Conservation (phyloP, 176 grass and related monocot genomes). For the Oryza meyeriana region DNA sequence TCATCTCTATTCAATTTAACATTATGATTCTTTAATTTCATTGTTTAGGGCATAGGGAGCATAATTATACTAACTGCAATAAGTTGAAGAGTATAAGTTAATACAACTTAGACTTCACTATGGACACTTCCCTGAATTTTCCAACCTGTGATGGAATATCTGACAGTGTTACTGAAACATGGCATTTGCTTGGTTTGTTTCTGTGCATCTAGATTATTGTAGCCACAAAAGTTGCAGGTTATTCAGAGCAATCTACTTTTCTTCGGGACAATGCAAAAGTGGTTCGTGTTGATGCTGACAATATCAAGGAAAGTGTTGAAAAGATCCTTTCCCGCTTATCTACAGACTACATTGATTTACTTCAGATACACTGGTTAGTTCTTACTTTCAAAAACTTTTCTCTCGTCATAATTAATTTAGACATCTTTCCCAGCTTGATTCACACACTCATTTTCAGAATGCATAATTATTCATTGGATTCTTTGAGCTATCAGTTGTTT, state of each 20-base stretch:
- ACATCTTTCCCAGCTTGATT: background rate
- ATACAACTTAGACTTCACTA: background rate
- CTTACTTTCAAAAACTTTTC: background rate
- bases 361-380: slow-evolving; percentile 93
- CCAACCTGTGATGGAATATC: background rate
- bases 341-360: slow-evolving; percentile 93
- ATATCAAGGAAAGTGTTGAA: slow-evolving; percentile 86
- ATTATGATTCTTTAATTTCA: background rate
- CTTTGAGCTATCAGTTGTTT: slow-evolving; percentile 2
- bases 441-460: background rate
- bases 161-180: slow-evolving; percentile 8
- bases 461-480: slow-evolving; percentile 4
- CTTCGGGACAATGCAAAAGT: slow-evolving; percentile 56
- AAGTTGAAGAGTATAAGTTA: slow-evolving; percentile 1
- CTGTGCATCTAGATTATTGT: slow-evolving; percentile 60
- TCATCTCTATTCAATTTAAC: background rate
- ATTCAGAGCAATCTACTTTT: slow-evolving; percentile 56
- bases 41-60: background rate
- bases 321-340: slow-evolving; percentile 87
- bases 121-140: background rate
- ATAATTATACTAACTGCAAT: background rate
- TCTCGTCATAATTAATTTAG: background rate
- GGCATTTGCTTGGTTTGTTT: background rate
- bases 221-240: slow-evolving; percentile 87
- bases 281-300: slow-evolving; percentile 67